Conservation (phyloP, 306 rosid species). For the Acacia melanoxylon region DNA sequence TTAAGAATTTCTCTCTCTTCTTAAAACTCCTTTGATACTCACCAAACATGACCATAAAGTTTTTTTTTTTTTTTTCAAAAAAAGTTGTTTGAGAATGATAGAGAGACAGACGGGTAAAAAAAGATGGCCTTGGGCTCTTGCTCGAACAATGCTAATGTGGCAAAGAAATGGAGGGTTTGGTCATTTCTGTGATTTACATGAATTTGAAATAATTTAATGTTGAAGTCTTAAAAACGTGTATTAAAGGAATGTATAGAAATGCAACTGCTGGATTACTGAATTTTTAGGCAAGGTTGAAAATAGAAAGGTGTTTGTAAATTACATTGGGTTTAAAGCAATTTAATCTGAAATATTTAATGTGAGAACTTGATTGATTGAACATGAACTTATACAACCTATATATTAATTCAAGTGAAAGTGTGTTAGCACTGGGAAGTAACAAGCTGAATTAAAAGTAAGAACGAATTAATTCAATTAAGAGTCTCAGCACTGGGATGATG, state of each 20-base stretch:
- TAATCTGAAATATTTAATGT: not conserved
- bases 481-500: not conserved
- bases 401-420: not conserved
- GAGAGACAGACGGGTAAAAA: not conserved
- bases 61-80: not conserved
- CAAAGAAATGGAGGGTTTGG: not conserved
- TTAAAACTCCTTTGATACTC: not conserved
- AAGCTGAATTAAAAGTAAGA: not conserved
- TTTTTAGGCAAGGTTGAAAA: not conserved
- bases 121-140: not conserved
- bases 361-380: not conserved
- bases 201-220: not conserved
- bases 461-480: too few species aligned
- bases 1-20: not conserved
- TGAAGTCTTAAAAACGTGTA: not conserved
- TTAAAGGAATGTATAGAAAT: not conserved
- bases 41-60: not conserved
- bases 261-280: not conserved
- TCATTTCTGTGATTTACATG: not conserved
- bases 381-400: not conserved
- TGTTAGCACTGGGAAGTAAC: not conserved
- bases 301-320: not conserved
- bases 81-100: not conserved
- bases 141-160: not conserved
- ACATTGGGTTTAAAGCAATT: not conserved